Evolutionary conservation across 208 protist species (phyloP).

Genomic region (Polymyxa betae): DNA sequence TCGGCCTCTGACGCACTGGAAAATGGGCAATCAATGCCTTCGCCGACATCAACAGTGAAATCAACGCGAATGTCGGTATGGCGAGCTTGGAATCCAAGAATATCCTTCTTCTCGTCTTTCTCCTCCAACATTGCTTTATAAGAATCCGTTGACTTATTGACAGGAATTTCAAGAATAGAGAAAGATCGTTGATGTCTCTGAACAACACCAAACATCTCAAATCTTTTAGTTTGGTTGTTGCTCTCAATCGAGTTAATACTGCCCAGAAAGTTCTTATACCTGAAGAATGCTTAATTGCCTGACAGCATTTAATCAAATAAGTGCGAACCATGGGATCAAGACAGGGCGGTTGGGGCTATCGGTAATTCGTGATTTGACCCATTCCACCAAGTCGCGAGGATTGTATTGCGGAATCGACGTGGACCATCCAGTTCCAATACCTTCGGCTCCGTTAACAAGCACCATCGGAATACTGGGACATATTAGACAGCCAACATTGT

Average conservation of each 20-base stretch:
- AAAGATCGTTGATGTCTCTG: not conserved
- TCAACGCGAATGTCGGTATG: slow-evolving; percentile 44
- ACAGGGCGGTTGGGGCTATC: slow-evolving; percentile 70
- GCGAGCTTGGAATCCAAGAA: slow-evolving; percentile 25
- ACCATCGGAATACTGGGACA: slow-evolving; percentile 89
- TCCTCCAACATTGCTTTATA: slow-evolving; percentile 18
- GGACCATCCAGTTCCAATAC: slow-evolving; percentile 93
- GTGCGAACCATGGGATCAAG: slow-evolving; percentile 75
- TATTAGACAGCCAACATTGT: not conserved
- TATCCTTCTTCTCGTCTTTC: slow-evolving; percentile 29
- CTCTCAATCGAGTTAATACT: slow-evolving; percentile 26
- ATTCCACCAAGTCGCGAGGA: slow-evolving; percentile 91
- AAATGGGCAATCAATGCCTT: not conserved
- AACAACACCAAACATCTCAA: not conserved
- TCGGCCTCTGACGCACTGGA: not conserved
- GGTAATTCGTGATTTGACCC: slow-evolving; percentile 76
- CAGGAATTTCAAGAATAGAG: not conserved
- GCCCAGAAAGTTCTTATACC: slow-evolving; percentile 93
- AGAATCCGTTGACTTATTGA: slow-evolving; percentile 18
- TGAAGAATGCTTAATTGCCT: not conserved
- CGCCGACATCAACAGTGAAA: slow-evolving; percentile 13
- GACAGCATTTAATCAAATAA: slow-evolving; percentile 66
- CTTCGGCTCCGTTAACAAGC: slow-evolving; percentile 97
- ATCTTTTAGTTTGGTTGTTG: not conserved
- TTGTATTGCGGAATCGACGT: slow-evolving; percentile 97